phyloP scores from a whole-genome alignment of 768 basidiomycete species.

The Butyriboletus loyo region DNA sequence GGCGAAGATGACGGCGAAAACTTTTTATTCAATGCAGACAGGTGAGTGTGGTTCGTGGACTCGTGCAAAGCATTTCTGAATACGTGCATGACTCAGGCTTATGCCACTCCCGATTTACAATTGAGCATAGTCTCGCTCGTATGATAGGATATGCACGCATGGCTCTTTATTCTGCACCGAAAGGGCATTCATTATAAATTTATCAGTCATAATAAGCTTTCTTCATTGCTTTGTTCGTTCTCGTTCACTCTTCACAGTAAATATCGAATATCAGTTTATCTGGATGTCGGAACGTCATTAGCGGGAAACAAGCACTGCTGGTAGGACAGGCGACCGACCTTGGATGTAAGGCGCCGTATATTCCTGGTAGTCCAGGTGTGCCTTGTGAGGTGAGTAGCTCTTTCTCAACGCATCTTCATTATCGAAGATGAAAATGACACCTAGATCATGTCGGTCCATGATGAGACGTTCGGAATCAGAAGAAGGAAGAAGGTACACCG shows the following conservation, averaged over 20 bases:
- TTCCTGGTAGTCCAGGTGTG: conserved; percentile 9
- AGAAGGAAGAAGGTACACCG: not conserved
- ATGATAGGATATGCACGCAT: not conserved
- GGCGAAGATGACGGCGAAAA: conserved; percentile 91
- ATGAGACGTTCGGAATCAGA: not conserved
- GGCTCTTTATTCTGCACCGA: not conserved
- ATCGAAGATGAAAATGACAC: conserved; percentile 24
- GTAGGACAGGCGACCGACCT: conserved; percentile 9
- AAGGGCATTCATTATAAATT: conserved; percentile 2
- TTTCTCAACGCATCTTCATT: conserved; percentile 10
- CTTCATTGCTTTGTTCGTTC: not conserved
- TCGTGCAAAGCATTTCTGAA: conserved; percentile 4
- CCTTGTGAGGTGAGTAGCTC: conserved; percentile 12
- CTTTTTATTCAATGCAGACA: conserved; percentile 88
- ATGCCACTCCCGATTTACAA: conserved; percentile 75
- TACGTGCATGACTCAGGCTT: conserved; percentile 35
- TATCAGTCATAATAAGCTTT: not conserved
- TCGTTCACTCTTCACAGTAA: conserved; percentile 9
- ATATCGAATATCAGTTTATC: conserved; percentile 26
- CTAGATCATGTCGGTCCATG: too few species aligned
- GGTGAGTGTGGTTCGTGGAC: conserved; percentile 38
- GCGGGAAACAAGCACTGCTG: not conserved
- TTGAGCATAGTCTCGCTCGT: conserved; percentile 25
- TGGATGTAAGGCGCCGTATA: conserved; percentile 10
- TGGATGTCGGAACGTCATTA: not conserved